Base-by-base conservation (phyloP, 2,329 filamentous ascomycete species). In the Colletotrichum somersetense region DNA sequence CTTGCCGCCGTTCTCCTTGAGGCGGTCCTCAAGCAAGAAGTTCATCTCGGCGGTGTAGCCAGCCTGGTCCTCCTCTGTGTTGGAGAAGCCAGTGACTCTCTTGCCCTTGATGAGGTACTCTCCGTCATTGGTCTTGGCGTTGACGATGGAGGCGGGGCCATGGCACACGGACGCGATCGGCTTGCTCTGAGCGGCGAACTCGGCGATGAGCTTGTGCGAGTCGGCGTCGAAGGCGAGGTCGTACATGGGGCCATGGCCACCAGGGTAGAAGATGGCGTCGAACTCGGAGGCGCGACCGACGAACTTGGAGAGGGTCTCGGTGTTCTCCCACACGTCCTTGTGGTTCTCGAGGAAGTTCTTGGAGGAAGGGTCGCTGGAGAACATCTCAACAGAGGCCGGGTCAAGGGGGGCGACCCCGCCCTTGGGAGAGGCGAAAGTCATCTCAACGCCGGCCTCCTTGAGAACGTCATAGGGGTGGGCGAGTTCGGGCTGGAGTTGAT, bases 91-190 rank as follows among this genome's bases (percentile, higher is more conserved):
- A 0, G 90, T 91, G 33, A 90, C 88, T 57, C 85, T 81, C 77
- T 86, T 86, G 56, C 87, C 89, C 62, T 85, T 80, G 50, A 93
- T 79, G 12, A 92, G 80, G 62, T 84, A 83, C 74, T 84, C 81
- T 44, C 89, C 89, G 72, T 86, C 82, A 6, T 81, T 74, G 26
- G 85, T 77, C 76, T 85, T 88, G 46, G 88, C 91, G 75, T 91
- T 86, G 61, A 86, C 84, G 20, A 93, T 83, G 16, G 87, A 91
- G 4, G 88, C 88, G 2, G 91, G 89, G 7, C 90, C 91, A 81
- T 93, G 91, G 83, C 91, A 93, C 57, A 93, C 90, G 4, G 91
- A 89, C 0, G 89, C 83, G 18, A 93, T 86, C 66, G 89, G 84
- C 84, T 92, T 92, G 74, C 86, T 88, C 3, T 86, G 84, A 50